phyloP scores from a whole-genome alignment of 768 basidiomycete genomes.

The Leccinellum luteum region DNA sequence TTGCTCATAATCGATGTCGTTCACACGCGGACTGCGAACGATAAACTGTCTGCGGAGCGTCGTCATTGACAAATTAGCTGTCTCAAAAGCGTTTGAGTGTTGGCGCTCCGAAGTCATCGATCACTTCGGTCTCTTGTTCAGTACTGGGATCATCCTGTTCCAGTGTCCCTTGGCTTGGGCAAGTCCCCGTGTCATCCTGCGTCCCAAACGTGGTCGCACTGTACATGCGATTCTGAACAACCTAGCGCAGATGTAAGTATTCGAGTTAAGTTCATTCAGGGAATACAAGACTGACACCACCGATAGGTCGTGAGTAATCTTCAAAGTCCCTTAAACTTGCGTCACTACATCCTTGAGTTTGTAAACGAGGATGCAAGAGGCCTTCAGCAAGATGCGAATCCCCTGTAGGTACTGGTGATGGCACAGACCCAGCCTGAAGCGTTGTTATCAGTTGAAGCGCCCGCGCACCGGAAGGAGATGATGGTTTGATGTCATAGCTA shows the following conservation, averaged over 20 bases:
- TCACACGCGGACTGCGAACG: constrained; percentile 1
- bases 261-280: neutral
- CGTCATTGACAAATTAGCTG: constrained; percentile 12
- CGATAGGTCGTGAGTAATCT: constrained; percentile 33
- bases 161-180: constrained; percentile 1
- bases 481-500: too few species aligned
- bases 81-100: neutral
- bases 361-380: constrained; percentile 29
- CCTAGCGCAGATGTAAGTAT: constrained; percentile 12
- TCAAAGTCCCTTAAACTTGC: constrained; percentile 32
- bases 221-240: constrained; percentile 29
- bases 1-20: neutral
- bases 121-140: neutral
- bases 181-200: constrained; percentile 19
- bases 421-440: too few species aligned
- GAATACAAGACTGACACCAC: constrained; percentile 22
- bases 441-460: too few species aligned
- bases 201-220: constrained; percentile 36
- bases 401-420: too few species aligned
- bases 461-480: too few species aligned
- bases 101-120: constrained; percentile 13
- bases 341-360: constrained; percentile 21
- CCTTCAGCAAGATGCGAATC: too few species aligned
- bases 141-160: neutral
- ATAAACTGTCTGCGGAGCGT: neutral